Evolutionary conservation across 116 monocot species (phyloP), one percentile per base, ranked within the genome.

Genomic region (Papilionanthe hybrid): DNA sequence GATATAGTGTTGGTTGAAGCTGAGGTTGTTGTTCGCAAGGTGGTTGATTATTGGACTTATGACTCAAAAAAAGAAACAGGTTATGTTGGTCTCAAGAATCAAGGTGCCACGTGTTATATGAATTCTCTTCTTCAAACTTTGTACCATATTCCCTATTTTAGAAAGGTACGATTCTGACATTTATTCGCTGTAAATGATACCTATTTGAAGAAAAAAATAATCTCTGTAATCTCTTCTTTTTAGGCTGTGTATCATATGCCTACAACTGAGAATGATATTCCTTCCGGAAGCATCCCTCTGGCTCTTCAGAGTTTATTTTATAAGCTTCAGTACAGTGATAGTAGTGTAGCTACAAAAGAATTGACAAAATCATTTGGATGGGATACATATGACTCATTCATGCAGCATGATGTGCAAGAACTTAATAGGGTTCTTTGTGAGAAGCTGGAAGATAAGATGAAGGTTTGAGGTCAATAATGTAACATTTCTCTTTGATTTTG

Each of bases 371-470:
- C 96, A 67, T 96, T 96, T 81, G 96, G 96, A 71, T 96, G 96
- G 96, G 96, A 93, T 68, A 92, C 89, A 72, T 91, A 96, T 79
- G 96, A 96, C 88, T 91, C 96, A 48, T 96, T 96, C 47, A 93
- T 93, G 93, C 96, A 96, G 76, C 96, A 96, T 81, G 96, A 96
- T 83, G 96, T 96, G n/a, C 96, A 96, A 85, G 96, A 96, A 84
- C 90, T 96, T 17, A 96, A 96, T 49, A 90, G 96, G 78, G 96
- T 96, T 78, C 96, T 93, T 68, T 89, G 84, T 77, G 96, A 96
- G 79, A 96, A 96, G 78, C 82, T 96, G 79, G 96, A 96, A 83
- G 96, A 96, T 78, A 96, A 96, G 88, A 96, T 96, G 96, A 96
- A 96, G 96, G 96, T 95, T 53, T 77, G 45, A 29, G 45, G 53